Conservation (phyloP, 768 basidiomycete genomes). For the Rhodotorula graminis region DNA sequence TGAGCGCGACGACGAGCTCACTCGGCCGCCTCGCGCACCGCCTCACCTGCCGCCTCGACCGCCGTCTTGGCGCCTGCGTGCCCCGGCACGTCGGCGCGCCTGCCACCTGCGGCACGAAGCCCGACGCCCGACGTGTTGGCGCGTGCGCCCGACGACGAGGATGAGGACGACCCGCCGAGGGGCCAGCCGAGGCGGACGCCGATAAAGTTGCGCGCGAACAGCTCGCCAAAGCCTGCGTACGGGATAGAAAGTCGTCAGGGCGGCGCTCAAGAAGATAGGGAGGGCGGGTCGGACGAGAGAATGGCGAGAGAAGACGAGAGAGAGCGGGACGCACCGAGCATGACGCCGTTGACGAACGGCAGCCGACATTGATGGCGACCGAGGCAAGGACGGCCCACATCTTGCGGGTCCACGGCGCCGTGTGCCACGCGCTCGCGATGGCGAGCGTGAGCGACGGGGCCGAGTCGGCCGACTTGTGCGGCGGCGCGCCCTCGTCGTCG, state of each 20-base stretch:
- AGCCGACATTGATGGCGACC: slow-evolving; percentile 72
- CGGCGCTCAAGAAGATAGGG: not conserved
- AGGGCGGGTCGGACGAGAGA: too few species aligned
- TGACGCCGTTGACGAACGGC: slow-evolving; percentile 88
- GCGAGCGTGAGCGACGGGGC: slow-evolving; percentile 40
- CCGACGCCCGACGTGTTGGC: slow-evolving; percentile 36
- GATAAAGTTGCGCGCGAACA: slow-evolving; percentile 58
- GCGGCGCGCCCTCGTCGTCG: not conserved
- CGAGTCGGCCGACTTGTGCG: slow-evolving; percentile 4
- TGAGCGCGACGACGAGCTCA: not conserved
- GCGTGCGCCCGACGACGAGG: not conserved
- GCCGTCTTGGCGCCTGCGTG: slow-evolving; percentile 39
- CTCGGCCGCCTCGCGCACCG: slow-evolving; percentile 1
- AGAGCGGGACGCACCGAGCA: slow-evolving; percentile 60
- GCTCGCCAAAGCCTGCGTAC: slow-evolving; percentile 68
- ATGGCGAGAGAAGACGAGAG: not conserved
- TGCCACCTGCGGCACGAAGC: slow-evolving; percentile 26
- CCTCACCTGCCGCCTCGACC: slow-evolving; percentile 32
- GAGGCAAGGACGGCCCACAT: slow-evolving; percentile 38
- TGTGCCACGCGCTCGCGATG: slow-evolving; percentile 34
- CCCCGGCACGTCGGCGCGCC: slow-evolving; percentile 28
- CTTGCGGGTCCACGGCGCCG: slow-evolving; percentile 31
- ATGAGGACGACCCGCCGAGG: slow-evolving; percentile 10
- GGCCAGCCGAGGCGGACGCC: slow-evolving; percentile 45
- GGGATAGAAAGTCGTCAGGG: not conserved